Evolutionary conservation across 805 yeast species (phyloP), one percentile per base, ranked within the genome.

Genomic region (Blastobotrys chiropterorum): DNA sequence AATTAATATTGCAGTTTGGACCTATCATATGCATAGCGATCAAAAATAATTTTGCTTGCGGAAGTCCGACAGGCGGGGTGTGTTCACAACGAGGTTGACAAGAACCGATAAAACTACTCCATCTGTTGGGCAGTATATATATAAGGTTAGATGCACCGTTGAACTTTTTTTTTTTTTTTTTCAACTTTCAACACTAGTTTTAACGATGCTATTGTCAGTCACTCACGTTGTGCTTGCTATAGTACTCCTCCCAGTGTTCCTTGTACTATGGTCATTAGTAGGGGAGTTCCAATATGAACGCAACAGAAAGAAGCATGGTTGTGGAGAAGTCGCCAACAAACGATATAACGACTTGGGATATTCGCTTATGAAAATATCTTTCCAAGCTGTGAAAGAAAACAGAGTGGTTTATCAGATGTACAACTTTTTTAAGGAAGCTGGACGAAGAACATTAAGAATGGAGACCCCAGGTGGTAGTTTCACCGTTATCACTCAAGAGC

Each of bases 401-500:
- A 5, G 34, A 26, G 34, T 26, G 8, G 34, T 26, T 11, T 11
- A 26, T 5, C 34, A 26, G 11, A 26, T 26, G 5, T 26, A 5
- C 34, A 26, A 26, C 34, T 26, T 26, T 11, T 26, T 26, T 11
- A 5, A 26, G 11, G 11, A 6, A 11, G 5, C 34, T 6, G 34
- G 34, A 11, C 5, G 34, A 26, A 26, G 34, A 26, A 26, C 34
- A 11, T 11, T 26, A 11, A 26, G 11, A 26, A 11, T 26, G 8
- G 34, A 26, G 34, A 26, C 34, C 34, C 34, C 34, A 5, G 34
- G 34, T 26, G 30, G 46, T 11, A 7, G 16, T 11, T 43, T 43
- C 16, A 22, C 15, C 20, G 8, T 15, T n/a, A 8, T 40, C 20
- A 40, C 43, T 7, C 11, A 15, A n/a, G 66, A 63, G 14, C 66